Evolutionary conservation across 208 protist genomes (phyloP), one percentile per base, ranked within the genome.

Genomic region (Wallacemonas sp.): DNA sequence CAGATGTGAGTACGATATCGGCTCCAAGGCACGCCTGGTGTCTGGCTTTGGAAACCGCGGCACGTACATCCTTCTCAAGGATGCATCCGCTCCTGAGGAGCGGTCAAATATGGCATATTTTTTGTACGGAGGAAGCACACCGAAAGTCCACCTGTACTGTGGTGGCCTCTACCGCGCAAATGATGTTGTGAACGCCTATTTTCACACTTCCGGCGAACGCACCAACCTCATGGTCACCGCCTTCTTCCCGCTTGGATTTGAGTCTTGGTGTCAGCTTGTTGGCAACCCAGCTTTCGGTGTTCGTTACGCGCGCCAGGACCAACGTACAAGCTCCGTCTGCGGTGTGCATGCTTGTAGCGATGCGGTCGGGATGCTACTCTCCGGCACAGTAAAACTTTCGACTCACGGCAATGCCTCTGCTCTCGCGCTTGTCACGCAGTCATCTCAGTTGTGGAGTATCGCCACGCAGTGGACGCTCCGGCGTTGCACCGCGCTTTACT

Each of bases 111-210:
- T 42, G 2, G 52, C 32, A n/a, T 59, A 59, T 23, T 25, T 59
- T 20, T 14, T 36, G 20, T 42, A 59, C 20, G 8, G 31, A 16
- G 52, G 52, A n/a, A 42, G 23, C 20, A 20, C 3, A n/a, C 52
- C 25, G 11, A 59, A 36, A 42, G 20, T 36, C 3, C 26, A 28
- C 11, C 16, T 42, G 3, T 23, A 23, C 52, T 36, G 31, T 42
- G 52, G 52, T 25, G 52, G 52, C n/a, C 20, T 59, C 4, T 59
- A 59, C 31, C 26, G 52, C 11, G 52, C 3, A 14, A 59, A 59
- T 23, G 52, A 59, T n/a, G 52, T 59, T 20, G 52, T 59, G 12
- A 59, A 59, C n/a, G 52, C 52, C 26, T 59, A 59, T 25, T 59
- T 59, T 42, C 7, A 59, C 2, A 25, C 20, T 18, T 59, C 52